Evolutionary conservation across 352 stramenopile species (phyloP), one percentile per base, ranked within the genome.

Genomic region (Phytophthora quininea): DNA sequence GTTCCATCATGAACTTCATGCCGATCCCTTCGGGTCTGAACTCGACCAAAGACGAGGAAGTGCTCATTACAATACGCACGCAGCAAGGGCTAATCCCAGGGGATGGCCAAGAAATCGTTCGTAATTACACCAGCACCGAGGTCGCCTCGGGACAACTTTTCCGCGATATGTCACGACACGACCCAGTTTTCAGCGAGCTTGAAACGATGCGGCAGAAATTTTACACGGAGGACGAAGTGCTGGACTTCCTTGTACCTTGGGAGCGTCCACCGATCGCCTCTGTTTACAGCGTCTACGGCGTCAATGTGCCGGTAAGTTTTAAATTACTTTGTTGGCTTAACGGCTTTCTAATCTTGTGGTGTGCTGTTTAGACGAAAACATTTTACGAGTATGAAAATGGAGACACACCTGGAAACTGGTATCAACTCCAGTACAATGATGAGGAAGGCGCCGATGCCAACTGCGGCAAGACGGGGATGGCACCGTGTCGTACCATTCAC

Each of bases 201-300:
- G 86, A 91, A 33, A 45, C 64, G 24, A 51, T 92, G 43, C 80
- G 82, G 14, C 61, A 86, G 49, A 70, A 76, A 6, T 94, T 92
- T 60, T 93, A 92, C 64, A 74, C 75, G 15, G 48, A 91, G 24
- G 86, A 95, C 64, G 63, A 80, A 10, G 75, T 95, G 8, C 38
- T 95, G 0, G 75, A 95, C 38, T 68, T 79, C 15, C 77, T 80
- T 14, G 73, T 69, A 35, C 81, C 86, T 0, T 93, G 83, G 83
- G 69, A 86, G 6, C 81, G 86, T 19, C 86, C 86, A 12, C 86
- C 84, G 0, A 93, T 95, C 54, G 77, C 76, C 43, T 82, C 71
- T 0, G 83, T 95, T n/a, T 93, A 93, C 57, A 74, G 79, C 27
- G 76, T 92, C 38, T 95, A 95, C 58, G 86, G 86, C 49, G 78